phyloP scores from a whole-genome alignment of 345 rosid genomes.

The Citrus hindsii region DNA sequence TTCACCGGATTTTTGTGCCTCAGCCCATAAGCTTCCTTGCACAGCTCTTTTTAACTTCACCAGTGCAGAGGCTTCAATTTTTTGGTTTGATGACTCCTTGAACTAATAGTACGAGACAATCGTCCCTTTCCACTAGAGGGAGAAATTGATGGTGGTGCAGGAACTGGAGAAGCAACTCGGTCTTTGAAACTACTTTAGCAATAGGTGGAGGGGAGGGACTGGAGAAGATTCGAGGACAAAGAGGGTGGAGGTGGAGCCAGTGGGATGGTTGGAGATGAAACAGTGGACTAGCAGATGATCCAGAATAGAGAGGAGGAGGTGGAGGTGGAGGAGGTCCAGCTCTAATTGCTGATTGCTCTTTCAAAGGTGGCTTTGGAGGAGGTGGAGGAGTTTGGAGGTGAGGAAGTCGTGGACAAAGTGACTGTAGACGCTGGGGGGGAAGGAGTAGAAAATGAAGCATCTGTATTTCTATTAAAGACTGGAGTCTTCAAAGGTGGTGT shows the following conservation, averaged over 20 bases:
- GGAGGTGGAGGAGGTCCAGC: conserved; percentile 47
- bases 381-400: conserved; percentile 21
- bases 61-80: conserved; percentile 96
- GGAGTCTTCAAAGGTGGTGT: conserved; percentile 5
- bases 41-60: conserved; percentile 90
- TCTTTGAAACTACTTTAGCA: conserved; percentile 26
- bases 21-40: conserved; percentile 98
- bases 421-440: conserved; percentile 6
- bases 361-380: conserved; percentile 17
- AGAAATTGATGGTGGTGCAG: conserved; percentile 53
- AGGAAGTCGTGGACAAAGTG: not conserved
- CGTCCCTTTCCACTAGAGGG: conserved; percentile 56
- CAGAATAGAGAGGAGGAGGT: conserved; percentile 37
- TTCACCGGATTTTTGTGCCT: conserved; percentile 83
- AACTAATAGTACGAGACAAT: conserved; percentile 57
- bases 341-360: conserved; percentile 21
- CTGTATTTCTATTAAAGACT: not conserved
- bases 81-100: conserved; percentile 53
- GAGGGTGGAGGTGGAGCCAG: conserved; percentile 43
- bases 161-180: conserved; percentile 30
- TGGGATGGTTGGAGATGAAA: conserved; percentile 25
- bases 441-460: conserved; percentile 1
- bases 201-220: conserved; percentile 55
- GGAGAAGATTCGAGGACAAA: conserved; percentile 22
- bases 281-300: conserved; percentile 7